These are phyloP conservation scores for Fusarium coicis DNA, from an alignment of 2,329 filamentous ascomycete species.

Conservation along the genomic window DNA sequence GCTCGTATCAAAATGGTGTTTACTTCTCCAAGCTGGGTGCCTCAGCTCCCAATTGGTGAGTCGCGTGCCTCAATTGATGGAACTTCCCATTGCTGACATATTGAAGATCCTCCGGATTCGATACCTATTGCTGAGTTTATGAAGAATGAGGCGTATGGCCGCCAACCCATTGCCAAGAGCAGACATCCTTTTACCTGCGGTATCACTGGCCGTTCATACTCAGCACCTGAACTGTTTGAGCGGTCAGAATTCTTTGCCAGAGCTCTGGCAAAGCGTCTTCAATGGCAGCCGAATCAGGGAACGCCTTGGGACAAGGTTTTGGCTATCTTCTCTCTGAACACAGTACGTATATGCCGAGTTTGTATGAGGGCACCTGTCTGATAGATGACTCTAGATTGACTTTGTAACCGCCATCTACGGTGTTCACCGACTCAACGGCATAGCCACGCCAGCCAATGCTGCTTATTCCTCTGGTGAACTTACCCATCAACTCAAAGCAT, in stretches of 20 bases:
- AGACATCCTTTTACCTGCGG: slow-evolving; percentile 83
- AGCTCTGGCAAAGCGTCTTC: slow-evolving; percentile 71
- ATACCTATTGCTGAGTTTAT: slow-evolving; percentile 21
- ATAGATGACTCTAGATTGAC: slow-evolving; percentile 66
- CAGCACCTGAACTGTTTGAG: slow-evolving; percentile 69
- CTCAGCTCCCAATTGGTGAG: slow-evolving; percentile 1
- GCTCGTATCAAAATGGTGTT: slow-evolving; percentile 1
- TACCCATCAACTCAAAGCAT: slow-evolving; percentile 76
- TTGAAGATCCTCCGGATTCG: slow-evolving; percentile 4
- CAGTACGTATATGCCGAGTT: slow-evolving; percentile 55
- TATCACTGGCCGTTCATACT: slow-evolving; percentile 74
- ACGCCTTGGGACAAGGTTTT: slow-evolving; percentile 85
- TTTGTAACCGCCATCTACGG: slow-evolving; percentile 79
- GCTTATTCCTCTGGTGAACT: slow-evolving; percentile 76
- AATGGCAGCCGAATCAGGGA: slow-evolving; percentile 75
- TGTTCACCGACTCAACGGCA: slow-evolving; percentile 76
- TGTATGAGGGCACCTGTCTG: slow-evolving; percentile 10
- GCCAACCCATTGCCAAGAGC: slow-evolving; percentile 70
- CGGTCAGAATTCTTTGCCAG: slow-evolving; percentile 73
- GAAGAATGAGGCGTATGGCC: slow-evolving; percentile 19
- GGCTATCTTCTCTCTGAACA: slow-evolving; percentile 80
- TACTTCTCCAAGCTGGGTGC: slow-evolving; percentile 2
- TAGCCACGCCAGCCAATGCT: slow-evolving; percentile 79
- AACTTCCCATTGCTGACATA: neutral
- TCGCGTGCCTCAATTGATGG: no score